Conservation (phyloP, 768 basidiomycete species). For the Rhizopogon rudus region DNA sequence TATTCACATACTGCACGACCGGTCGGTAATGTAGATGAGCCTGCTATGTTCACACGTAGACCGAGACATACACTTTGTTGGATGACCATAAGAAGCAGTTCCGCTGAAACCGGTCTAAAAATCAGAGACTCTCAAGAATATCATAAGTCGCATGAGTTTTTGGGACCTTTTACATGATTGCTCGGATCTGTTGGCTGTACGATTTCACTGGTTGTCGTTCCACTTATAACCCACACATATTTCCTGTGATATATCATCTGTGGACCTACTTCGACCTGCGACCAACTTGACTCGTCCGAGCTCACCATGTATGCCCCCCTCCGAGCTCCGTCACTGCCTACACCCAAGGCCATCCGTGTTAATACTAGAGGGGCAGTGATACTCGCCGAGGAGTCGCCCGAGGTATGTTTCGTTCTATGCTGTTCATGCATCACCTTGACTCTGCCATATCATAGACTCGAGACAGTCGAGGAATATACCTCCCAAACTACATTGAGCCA, state of each 20-base stretch:
- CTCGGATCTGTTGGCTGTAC: conserved; percentile 4
- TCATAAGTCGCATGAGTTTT: conserved; percentile 3
- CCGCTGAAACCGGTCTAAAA: conserved; percentile 2
- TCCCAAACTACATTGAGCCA: conserved; percentile 96
- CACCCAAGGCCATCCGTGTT: conserved; percentile 85
- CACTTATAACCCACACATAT: conserved; percentile 1
- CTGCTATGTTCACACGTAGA: conserved; percentile 3
- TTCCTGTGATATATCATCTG: neutral
- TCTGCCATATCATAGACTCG: conserved; percentile 52
- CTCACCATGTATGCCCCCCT: conserved; percentile 21
- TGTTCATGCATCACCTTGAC: conserved; percentile 5
- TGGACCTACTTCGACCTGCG: neutral
- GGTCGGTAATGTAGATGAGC: neutral
- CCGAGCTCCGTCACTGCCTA: conserved; percentile 65
- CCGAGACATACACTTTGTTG: too few species aligned
- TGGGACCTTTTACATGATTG: conserved; percentile 1
- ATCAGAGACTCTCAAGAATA: conserved; percentile 3
- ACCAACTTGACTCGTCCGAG: conserved; percentile 8
- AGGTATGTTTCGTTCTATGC: conserved; percentile 47
- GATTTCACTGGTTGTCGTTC: conserved; percentile 1
- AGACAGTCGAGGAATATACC: conserved; percentile 94
- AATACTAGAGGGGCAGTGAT: conserved; percentile 94
- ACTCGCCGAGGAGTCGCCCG: conserved; percentile 89
- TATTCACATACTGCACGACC: neutral
- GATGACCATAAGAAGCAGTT: conserved; percentile 3